Evolutionary conservation across 169 alveolate species (phyloP).

Genomic region (Plasmodium knowlesi): DNA sequence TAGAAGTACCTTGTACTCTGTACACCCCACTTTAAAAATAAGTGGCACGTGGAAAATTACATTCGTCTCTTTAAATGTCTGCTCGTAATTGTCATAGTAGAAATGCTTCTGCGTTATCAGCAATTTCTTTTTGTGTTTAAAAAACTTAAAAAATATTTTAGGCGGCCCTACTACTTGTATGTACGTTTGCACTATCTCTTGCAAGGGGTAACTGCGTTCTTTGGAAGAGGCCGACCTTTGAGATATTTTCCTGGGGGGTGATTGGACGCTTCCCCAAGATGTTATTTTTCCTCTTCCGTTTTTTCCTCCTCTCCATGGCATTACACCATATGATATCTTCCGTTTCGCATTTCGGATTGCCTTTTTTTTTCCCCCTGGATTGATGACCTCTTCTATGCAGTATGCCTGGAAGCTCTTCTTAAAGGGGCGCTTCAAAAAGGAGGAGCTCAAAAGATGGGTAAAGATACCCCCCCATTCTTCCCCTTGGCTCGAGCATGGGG

Average conservation of each 20-base stretch:
- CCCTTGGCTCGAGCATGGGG: neutral
- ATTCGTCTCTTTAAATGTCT: slow-evolving; percentile 21
- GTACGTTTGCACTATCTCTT: slow-evolving; percentile 12
- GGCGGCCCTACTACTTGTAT: slow-evolving; percentile 53
- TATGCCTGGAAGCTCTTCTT: neutral
- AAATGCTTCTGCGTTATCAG: slow-evolving; percentile 50
- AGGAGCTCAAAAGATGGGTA: neutral
- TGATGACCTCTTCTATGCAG: neutral
- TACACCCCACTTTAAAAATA: slow-evolving; percentile 21
- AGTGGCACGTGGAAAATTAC: slow-evolving; percentile 44
- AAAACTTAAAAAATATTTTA: slow-evolving; percentile 40
- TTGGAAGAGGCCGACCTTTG: neutral
- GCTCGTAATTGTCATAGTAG: slow-evolving; percentile 61
- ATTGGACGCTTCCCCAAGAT: neutral
- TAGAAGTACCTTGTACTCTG: slow-evolving; percentile 5
- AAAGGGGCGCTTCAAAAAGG: neutral
- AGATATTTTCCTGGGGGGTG: neutral
- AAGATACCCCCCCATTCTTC: neutral
- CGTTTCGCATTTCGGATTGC: neutral
- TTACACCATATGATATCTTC: neutral
- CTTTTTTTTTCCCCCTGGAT: neutral
- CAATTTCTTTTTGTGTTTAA: slow-evolving; percentile 39
- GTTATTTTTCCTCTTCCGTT: neutral
- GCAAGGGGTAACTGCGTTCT: neutral
- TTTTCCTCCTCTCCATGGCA: neutral